Evolutionary conservation across 352 stramenopile genomes (phyloP), one percentile per base, ranked within the genome.

Genomic region (Globisporangium apiculatum): DNA sequence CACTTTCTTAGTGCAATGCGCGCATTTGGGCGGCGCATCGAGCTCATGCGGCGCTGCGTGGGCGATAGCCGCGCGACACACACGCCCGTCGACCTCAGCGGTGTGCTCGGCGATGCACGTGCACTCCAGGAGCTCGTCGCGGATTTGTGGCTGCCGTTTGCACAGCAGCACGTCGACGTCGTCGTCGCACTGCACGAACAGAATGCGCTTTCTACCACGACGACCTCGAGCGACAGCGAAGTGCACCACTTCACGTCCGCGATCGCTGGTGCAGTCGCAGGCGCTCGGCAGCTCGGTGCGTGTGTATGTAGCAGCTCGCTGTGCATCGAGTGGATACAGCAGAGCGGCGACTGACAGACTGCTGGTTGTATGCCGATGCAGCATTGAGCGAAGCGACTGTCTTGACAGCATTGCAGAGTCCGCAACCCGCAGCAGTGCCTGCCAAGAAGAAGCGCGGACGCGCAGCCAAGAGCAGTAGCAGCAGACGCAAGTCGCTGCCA

Each of bases 231-330:
- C 42, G 14, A 52, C 24, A 35, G 12, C 31, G 24, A 35, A 1
- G 41, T 49, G 31, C 63, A 83, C 43, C 61, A 42, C 14, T 78
- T 75, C 47, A 73, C 73, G 9, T 55, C 52, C 6, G 68, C 58
- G 7, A 70, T 88, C 24, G 73, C 72, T 8, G 78, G 73, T 3
- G 78, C 74, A 1, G 69, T 88, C 17, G 78, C 78, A 51, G 70
- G 67, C n/a, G 56, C 66, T 15, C 69, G 74, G 8, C 36, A 68
- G 9, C 53, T 77, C n/a, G 71, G 78, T 84, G 42, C 7, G 15
- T 24, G 36, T 5, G 41, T 17, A 11, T 47, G 24, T 31, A 3
- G 24, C 24, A 31, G 24, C 24, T 31, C 24, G 24, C 24, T 31
- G 24, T 17, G 42, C 42, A n/a, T n/a, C 2, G 11, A 51, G 24